These are phyloP conservation scores for Phaeolepiota aurea DNA, from an alignment of 768 basidiomycete species.

Conservation along the genomic window DNA sequence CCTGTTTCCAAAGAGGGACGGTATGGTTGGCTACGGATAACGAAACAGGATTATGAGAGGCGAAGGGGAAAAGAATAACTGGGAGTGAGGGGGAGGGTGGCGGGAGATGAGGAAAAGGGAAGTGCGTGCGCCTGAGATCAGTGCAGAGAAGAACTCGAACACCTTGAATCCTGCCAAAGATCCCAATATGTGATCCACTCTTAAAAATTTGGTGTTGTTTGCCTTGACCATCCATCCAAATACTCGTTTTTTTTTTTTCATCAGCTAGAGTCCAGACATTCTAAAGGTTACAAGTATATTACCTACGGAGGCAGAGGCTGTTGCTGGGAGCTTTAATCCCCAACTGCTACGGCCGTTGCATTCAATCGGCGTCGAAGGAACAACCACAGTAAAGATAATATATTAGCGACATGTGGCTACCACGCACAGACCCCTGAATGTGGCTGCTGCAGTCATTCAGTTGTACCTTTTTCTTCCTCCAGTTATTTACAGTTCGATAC, in stretches of 20 bases:
- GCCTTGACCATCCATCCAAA: neutral
- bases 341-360: no score
- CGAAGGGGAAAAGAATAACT: constrained; percentile 6
- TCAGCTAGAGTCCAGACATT: no score
- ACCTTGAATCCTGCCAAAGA: no score
- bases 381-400: no score
- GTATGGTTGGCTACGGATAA: constrained; percentile 40
- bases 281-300: no score
- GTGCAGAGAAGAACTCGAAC: constrained; percentile 4
- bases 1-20: constrained; percentile 55
- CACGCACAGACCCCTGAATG: neutral
- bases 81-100: neutral
- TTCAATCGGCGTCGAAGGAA: no score
- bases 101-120: constrained; percentile 4
- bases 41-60: neutral
- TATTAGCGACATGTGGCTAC: neutral
- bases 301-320: no score
- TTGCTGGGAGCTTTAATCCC: no score
- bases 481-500: no score
- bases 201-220: neutral
- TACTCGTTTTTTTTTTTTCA: no score
- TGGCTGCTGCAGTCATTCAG: neutral
- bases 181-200: neutral
- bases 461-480: neutral
- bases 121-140: constrained; percentile 1